Percentiles rank a stretch among this genome's conserved stretches.
Conservation (phyloP, 257 asterid species). For the Striga asiatica region DNA sequence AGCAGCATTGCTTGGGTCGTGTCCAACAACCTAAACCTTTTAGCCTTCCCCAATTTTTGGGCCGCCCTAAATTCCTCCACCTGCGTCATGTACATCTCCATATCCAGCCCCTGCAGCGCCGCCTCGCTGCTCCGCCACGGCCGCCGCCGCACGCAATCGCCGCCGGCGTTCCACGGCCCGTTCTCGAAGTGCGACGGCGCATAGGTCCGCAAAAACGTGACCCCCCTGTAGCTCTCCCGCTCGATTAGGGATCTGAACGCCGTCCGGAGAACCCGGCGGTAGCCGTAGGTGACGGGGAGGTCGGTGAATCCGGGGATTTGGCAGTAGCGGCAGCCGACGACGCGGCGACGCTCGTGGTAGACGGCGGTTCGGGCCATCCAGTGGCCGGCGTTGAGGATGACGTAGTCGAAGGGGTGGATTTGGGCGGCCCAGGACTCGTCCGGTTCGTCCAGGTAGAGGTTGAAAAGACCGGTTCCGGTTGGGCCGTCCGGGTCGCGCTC, state of each 20-base stretch:
- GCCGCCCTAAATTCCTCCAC: constrained; percentile 39
- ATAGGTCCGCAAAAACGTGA: constrained; percentile 35
- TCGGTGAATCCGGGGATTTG: constrained; percentile 26
- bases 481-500: constrained; percentile 28
- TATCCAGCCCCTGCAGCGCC: constrained; percentile 22
- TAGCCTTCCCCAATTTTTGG: constrained; percentile 14
- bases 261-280: constrained; percentile 39
- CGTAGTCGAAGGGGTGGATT: constrained; percentile 35
- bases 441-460: constrained; percentile 49
- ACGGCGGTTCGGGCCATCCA: constrained; percentile 50
- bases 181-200: constrained; percentile 54
- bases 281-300: constrained; percentile 23
- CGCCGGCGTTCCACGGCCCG: constrained; percentile 52
- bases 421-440: constrained; percentile 44
- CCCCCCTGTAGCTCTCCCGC: constrained; percentile 13
- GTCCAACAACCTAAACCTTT: constrained; percentile 36
- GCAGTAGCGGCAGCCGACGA: constrained; percentile 43
- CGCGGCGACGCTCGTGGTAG: constrained; percentile 21
- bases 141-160: constrained; percentile 35
- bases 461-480: constrained; percentile 29
- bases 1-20: constrained; percentile 37
- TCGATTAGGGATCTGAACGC: constrained; percentile 18
- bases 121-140: constrained; percentile 36
- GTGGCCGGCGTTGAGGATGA: constrained; percentile 54
- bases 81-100: constrained; percentile 40